Conservation (phyloP, 2,329 filamentous ascomycete genomes). For the Cercospora zeae-maydis region DNA sequence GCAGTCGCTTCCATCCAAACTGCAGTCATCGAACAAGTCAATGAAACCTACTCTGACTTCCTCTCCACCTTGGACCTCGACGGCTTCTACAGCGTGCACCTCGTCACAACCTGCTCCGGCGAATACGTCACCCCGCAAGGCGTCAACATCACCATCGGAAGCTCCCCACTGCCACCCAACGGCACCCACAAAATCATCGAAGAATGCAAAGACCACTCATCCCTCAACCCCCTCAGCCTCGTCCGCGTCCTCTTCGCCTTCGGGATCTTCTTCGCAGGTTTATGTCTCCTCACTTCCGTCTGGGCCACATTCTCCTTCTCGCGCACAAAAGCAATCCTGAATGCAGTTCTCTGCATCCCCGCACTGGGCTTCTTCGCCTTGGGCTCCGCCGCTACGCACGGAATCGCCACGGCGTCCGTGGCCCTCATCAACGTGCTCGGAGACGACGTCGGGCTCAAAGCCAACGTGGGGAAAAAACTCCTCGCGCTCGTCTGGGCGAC, state of each 20-base stretch:
- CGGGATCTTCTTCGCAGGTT: slow-evolving; percentile 51
- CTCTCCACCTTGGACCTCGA: slow-evolving; percentile 51
- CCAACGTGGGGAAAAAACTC: slow-evolving; percentile 53
- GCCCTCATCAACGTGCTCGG: slow-evolving; percentile 54
- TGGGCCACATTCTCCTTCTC: slow-evolving; percentile 41
- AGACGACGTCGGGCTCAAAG: slow-evolving; percentile 48
- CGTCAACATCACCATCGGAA: slow-evolving; percentile 42
- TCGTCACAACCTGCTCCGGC: slow-evolving; percentile 57
- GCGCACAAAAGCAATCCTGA: slow-evolving; percentile 45
- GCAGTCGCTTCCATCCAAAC: slow-evolving; percentile 37
- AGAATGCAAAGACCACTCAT: slow-evolving; percentile 51
- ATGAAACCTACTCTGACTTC: slow-evolving; percentile 39
- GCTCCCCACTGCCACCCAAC: slow-evolving; percentile 24
- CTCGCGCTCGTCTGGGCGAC: slow-evolving; percentile 59
- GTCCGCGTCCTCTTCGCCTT: slow-evolving; percentile 59
- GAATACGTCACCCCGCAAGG: slow-evolving; percentile 41
- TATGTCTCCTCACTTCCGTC: slow-evolving; percentile 48
- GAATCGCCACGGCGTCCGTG: slow-evolving; percentile 54
- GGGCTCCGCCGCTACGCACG: slow-evolving; percentile 71
- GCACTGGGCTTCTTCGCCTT: slow-evolving; percentile 61
- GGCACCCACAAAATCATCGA: slow-evolving; percentile 51
- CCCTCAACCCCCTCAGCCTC: slow-evolving; percentile 53
- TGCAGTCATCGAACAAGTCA: slow-evolving; percentile 42
- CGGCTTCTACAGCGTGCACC: slow-evolving; percentile 60
- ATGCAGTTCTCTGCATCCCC: slow-evolving; percentile 48